Percentiles rank a stretch among this genome's conserved stretches.
These are phyloP conservation scores for Triticum dicoccoides DNA, from an alignment of 176 grass and related monocot genomes.

Conservation along the genomic window DNA sequence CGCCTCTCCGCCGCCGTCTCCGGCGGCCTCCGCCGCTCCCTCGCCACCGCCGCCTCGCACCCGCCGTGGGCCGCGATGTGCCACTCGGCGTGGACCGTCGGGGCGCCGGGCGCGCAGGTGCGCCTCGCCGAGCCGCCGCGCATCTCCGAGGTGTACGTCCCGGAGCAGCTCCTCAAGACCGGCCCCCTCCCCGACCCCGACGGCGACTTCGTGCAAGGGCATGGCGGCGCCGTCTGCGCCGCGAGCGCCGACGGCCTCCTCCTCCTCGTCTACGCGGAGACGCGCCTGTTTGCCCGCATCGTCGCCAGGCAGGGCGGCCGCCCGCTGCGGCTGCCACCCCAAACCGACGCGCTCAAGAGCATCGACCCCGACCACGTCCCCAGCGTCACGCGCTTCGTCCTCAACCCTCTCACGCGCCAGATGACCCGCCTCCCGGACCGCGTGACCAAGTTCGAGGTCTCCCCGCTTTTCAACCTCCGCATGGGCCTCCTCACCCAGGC, in stretches of 20 bases:
- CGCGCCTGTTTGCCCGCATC: background rate
- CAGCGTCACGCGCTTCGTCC: conserved; percentile 2
- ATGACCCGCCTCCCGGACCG: conserved; percentile 7
- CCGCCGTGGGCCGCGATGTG: background rate
- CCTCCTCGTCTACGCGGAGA: conserved; percentile 14
- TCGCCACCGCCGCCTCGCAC: background rate
- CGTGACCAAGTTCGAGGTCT: background rate
- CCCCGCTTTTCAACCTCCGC: background rate
- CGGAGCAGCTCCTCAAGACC: background rate
- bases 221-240: background rate
- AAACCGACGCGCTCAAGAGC: background rate
- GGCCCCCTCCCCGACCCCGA: background rate
- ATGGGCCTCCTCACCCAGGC: background rate
- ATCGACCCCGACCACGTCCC: background rate
- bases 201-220: background rate
- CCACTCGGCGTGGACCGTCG: background rate
- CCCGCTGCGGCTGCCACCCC: background rate
- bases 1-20: too few species aligned
- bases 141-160: background rate
- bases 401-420: conserved; percentile 2
- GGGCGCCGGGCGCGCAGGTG: background rate
- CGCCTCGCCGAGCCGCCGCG: background rate
- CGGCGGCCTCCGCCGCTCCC: background rate
- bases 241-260: conserved; percentile 6
- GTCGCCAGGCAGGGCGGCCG: background rate